Evolutionary conservation across 768 basidiomycete genomes (phyloP), one percentile per base, ranked within the genome.

Genomic region (Tricholoma saponaceum): DNA sequence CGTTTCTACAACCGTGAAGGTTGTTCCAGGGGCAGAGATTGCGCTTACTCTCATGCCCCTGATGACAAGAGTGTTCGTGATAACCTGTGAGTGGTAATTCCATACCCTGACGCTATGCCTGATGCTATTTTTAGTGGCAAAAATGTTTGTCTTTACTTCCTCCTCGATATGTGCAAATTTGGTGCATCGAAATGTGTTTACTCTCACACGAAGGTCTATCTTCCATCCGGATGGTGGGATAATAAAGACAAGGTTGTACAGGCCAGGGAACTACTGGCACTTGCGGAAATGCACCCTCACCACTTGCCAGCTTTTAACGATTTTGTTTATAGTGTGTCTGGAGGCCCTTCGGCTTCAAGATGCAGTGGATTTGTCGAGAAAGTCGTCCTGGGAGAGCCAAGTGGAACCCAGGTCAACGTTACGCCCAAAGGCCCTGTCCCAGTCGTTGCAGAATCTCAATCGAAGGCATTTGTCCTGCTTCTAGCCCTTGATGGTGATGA

Each of bases 1-100:
- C 74, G 76, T 52, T 79, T 76, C 65, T 82, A 83, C 64, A 83
- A 85, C 44, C 81, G 76, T 39, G 69, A 66, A 7, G 77, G 76
- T 1, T 83, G 82, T 60, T 58, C 35, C 18, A 68, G 72, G 23
- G 79, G 79, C 1, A 54, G n/a, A 2, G 33, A 55, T 2, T 84
- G 82, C 60, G 54, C 54, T 20, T 83, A 69, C 66, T 79, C 75
- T 25, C 83, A 85, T 68, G 79, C 79, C 0, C 82, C 83, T 0
- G 80, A 84, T 58, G 55, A 70, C 0, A 75, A 74, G 59, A 83
- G 82, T 59, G 71, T 79, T 23, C 70, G 81, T 22, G 80, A 85
- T 59, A 69, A 73, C 2, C 60, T 81, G 83, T 83, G 58, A 61
- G 80, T 59, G 20, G 20, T 58, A 2, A 28, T 35, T 14, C 41